These are phyloP conservation scores for Aspergillus sergii DNA, from an alignment of 2,329 filamentous ascomycete genomes.

Conservation along the genomic window DNA sequence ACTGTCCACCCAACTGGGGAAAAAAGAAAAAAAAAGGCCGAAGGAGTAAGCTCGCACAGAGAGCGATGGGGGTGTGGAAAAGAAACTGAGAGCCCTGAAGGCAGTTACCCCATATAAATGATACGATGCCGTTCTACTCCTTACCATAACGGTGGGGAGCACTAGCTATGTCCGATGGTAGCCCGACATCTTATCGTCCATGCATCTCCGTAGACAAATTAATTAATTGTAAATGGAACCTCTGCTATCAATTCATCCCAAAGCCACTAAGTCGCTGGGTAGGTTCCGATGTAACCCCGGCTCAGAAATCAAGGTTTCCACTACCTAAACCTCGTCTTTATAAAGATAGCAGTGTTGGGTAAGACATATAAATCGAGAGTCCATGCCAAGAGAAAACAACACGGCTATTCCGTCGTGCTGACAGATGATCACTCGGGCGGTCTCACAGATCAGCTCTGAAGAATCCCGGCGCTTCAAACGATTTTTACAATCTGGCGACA, in stretches of 20 bases:
- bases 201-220: neutral
- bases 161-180: neutral
- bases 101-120: neutral
- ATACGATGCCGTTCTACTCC: too few species aligned
- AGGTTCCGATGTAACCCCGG: neutral
- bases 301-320: neutral
- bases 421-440: neutral
- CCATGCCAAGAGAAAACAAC: neutral
- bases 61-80: neutral
- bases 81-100: neutral
- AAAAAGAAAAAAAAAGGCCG: too few species aligned
- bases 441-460: neutral
- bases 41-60: neutral
- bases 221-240: neutral
- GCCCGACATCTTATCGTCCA: neutral
- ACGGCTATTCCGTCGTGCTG: neutral
- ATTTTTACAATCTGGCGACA: neutral
- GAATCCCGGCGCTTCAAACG: neutral
- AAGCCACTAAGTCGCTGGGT: neutral
- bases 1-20: neutral
- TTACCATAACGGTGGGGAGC: neutral
- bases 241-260: neutral
- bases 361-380: neutral
- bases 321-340: neutral
- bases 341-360: neutral